Percentiles rank a stretch among this genome's conserved stretches.
Evolutionary conservation across 257 asterid genomes (phyloP).

Genomic region (Orobanche coerulescens): DNA sequence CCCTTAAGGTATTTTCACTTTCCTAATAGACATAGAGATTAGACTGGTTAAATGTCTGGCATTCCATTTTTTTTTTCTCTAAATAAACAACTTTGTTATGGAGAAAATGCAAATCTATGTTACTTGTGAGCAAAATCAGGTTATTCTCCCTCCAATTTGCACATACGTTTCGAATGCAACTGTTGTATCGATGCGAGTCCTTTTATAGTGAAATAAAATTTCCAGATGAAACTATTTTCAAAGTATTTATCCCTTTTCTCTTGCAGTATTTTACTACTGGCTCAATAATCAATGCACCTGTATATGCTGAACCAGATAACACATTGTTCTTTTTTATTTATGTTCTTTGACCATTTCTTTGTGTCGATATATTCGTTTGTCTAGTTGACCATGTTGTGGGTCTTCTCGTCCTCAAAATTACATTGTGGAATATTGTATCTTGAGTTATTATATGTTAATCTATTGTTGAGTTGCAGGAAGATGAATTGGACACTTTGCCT

Average conservation of each 20-base stretch:
- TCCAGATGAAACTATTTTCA: too few species aligned
- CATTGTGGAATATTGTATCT: not conserved
- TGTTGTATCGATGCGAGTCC: not conserved
- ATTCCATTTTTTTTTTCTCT: not conserved
- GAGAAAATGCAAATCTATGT: too few species aligned
- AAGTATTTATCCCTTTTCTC: too few species aligned
- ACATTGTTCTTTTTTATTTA: not conserved
- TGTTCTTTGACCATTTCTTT: not conserved
- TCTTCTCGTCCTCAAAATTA: not conserved
- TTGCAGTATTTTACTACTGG: not conserved
- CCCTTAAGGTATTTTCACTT: not conserved
- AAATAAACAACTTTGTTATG: too few species aligned
- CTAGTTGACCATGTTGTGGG: not conserved
- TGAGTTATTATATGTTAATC: not conserved
- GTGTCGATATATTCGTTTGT: not conserved
- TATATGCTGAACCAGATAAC: not conserved
- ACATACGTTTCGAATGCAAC: not conserved
- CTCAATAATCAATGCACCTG: not conserved
- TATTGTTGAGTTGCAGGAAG: conserved; percentile 42
- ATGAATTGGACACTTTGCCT: conserved; percentile 59
- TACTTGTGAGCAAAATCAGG: too few species aligned
- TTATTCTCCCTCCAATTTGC: not conserved
- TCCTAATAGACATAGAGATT: not conserved
- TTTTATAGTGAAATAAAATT: not conserved
- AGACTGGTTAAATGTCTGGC: not conserved